These are phyloP conservation scores for Podospora pseudopauciseta DNA, from an alignment of 495 filamentous ascomycete species.

Conservation along the genomic window DNA sequence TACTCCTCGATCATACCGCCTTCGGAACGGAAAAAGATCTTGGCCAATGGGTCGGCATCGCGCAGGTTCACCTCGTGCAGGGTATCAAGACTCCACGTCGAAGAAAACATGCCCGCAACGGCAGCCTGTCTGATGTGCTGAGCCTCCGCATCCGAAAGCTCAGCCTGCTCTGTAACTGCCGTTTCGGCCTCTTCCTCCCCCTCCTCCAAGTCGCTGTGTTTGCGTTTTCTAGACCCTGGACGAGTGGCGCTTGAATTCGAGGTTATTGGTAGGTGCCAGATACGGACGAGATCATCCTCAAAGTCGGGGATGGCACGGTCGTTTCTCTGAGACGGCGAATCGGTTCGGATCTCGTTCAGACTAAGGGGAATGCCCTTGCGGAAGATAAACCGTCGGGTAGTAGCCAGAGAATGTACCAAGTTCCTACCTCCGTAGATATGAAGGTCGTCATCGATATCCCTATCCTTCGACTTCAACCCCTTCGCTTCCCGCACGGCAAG, in stretches of 20 bases:
- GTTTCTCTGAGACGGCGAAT: conserved; percentile 22
- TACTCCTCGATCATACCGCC: conserved; percentile 66
- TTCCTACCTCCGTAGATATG: conserved; percentile 77
- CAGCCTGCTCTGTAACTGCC: neutral
- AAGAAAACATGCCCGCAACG: conserved; percentile 78
- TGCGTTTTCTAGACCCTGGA: conserved; percentile 21
- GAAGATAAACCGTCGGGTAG: conserved; percentile 84
- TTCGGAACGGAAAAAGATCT: conserved; percentile 63
- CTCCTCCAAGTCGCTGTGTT: conserved; percentile 10
- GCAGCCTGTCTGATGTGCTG: conserved; percentile 55
- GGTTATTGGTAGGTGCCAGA: conserved; percentile 70
- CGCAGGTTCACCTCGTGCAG: conserved; percentile 61
- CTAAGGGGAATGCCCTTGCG: conserved; percentile 70
- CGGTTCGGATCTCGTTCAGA: conserved; percentile 59
- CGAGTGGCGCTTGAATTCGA: neutral
- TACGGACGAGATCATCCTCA: conserved; percentile 67
- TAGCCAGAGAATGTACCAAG: conserved; percentile 71
- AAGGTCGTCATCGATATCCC: conserved; percentile 36
- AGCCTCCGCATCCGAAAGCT: neutral
- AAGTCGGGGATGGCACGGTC: conserved; percentile 55
- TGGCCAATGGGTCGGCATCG: conserved; percentile 63
- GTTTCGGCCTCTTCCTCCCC: conserved; percentile 14
- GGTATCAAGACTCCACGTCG: conserved; percentile 66
- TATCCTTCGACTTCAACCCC: conserved; percentile 18
- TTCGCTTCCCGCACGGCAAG: conserved; percentile 32